Percentiles rank a stretch among this genome's conserved stretches.
Evolutionary conservation across 2,329 filamentous ascomycete species (phyloP).

Genomic region (Dactylellina leptospora): DNA sequence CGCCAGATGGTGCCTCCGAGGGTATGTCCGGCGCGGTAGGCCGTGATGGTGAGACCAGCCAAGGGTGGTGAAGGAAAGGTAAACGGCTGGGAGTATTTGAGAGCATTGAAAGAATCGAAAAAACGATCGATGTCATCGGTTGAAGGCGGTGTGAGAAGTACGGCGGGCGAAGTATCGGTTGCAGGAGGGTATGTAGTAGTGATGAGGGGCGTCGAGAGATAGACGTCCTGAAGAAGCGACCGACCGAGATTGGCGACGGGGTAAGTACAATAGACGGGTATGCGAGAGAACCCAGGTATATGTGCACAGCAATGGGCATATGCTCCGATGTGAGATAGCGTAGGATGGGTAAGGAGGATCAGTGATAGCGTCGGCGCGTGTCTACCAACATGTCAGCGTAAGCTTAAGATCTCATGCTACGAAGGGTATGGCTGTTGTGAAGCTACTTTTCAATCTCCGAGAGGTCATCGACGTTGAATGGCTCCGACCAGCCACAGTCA

Average conservation of each 20-base stretch:
- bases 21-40: constrained; percentile 95
- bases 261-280: constrained; percentile 92
- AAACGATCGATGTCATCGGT: constrained; percentile 89
- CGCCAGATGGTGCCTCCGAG: constrained; percentile 99
- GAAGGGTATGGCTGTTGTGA: constrained; percentile 54
- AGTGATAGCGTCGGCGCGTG: constrained; percentile 91
- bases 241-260: constrained; percentile 93
- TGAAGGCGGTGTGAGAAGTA: constrained; percentile 74
- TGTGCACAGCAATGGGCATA: constrained; percentile 98
- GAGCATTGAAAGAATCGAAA: constrained; percentile 86
- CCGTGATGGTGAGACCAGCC: constrained; percentile 84
- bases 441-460: constrained; percentile 85
- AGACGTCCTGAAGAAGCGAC: constrained; percentile 89
- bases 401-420: constrained; percentile 32
- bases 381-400: constrained; percentile 63
- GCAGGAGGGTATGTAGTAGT: constrained; percentile 51
- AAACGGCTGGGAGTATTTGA: constrained; percentile 97
- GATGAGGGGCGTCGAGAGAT: constrained; percentile 76
- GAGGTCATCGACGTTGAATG: constrained; percentile 82
- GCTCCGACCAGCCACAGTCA: constrained; percentile 95
- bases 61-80: constrained; percentile 68
- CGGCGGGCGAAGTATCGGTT: constrained; percentile 64
- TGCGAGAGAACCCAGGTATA: constrained; percentile 87
- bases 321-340: constrained; percentile 86
- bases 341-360: constrained; percentile 93